Conservation (phyloP, 441 rosid species). For the Biscutella auriculata region DNA sequence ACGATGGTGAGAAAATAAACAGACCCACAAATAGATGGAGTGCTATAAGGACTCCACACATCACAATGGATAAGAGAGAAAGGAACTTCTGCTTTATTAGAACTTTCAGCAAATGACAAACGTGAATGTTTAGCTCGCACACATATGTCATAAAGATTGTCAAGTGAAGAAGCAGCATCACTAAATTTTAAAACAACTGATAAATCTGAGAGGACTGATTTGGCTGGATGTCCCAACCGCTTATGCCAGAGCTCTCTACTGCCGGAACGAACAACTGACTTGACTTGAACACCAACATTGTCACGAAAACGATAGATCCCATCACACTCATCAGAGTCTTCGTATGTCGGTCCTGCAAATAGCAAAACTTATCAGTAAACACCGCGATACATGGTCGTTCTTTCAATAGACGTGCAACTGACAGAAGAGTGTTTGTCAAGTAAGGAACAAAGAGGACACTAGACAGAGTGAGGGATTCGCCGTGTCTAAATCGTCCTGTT, state of each 20-base stretch:
- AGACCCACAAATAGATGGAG: not conserved
- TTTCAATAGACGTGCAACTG: not conserved
- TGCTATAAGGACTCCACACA: not conserved
- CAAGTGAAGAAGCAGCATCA: not conserved
- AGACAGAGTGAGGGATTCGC: not conserved
- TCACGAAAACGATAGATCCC: not conserved
- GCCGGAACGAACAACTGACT: rapidly evolving
- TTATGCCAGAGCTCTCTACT: not conserved
- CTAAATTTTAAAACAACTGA: not conserved
- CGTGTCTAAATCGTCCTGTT: not conserved
- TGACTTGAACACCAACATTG: rapidly evolving
- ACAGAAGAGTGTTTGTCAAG: not conserved
- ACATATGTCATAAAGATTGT: not conserved
- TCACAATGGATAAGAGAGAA: not conserved
- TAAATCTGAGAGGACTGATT: not conserved
- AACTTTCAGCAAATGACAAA: not conserved
- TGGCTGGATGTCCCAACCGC: not conserved
- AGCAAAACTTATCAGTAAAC: not conserved
- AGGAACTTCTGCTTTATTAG: not conserved
- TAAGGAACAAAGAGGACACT: not conserved
- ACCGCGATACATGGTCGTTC: not conserved
- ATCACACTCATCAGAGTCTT: not conserved
- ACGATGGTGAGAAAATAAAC: not conserved
- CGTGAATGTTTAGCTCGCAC: not conserved
- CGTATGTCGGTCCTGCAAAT: not conserved